Base-by-base conservation (phyloP, 2,329 filamentous ascomycete genomes). In the Didymella segeticola region DNA sequence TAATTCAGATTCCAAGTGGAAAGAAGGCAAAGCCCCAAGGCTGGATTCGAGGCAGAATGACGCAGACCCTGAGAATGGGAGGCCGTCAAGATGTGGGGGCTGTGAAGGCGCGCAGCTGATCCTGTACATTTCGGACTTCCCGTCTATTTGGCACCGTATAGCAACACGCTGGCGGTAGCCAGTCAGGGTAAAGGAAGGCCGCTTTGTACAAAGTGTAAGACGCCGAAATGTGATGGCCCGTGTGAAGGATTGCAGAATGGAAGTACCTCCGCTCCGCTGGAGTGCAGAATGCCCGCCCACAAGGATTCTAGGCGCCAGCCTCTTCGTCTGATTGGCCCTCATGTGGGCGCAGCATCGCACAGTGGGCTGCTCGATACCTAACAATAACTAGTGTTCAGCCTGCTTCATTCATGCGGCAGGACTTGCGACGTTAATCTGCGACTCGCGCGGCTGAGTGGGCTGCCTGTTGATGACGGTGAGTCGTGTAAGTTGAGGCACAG, bases 371-470 rank as follows among this genome's bases (percentile, higher is more conserved):
- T 49, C 33, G 45, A 46, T 54, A 20, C 51, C 51, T 49, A 54
- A 49, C 15, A 43, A 46, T 30, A 43, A 31, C 39, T 54, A 54
- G 51, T 15, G 51, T 46, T 49, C 45, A 54, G 51, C 51, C 39
- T 48, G 29, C 45, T 31, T 54, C 39, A 49, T 54, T 49, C 51
- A 54, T 49, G 46, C 41, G 51, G 51, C 15, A 54, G 36, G 27
- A 45, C 26, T 54, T 54, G 51, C 51, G 51, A 49, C 39, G 29
- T 43, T 41, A 45, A 49, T 30, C 34, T 54, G 45, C 45, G 41
- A 49, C 51, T 42, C 27, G 43, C 43, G 51, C 51, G 51, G 51
- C 51, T 54, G 51, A 45, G 51, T 49, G 51, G 51, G 51, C 38
- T 48, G 51, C 51, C 51, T 54, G 19, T 29, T 33, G 46, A 54